Conservation (phyloP, 495 filamentous ascomycete species). For the Xylaria venustula region DNA sequence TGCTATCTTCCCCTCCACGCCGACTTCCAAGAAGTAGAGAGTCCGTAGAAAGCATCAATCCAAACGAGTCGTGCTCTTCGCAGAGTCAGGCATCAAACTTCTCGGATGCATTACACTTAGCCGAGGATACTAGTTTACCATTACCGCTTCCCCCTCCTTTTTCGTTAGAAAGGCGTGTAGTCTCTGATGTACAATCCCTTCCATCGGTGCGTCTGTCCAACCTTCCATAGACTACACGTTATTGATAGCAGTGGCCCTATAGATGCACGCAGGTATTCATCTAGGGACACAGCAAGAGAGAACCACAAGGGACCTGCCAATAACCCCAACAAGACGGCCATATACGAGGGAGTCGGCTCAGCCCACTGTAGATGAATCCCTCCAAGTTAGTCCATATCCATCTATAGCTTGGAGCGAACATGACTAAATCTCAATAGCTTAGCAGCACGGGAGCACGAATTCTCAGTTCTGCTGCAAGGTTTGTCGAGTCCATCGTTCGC, state of each 20-base stretch:
- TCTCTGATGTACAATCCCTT: slow-evolving; percentile 52
- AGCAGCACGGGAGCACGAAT: slow-evolving; percentile 19
- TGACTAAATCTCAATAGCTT: slow-evolving; percentile 11
- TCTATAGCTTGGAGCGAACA: not conserved
- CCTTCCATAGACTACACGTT: not conserved
- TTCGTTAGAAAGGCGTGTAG: slow-evolving; percentile 43
- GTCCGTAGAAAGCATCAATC: slow-evolving; percentile 14
- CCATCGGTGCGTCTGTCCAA: slow-evolving; percentile 32
- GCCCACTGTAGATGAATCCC: slow-evolving; percentile 10
- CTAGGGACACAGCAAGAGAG: slow-evolving; percentile 1
- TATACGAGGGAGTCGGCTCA: slow-evolving; percentile 14
- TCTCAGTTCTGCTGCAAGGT: slow-evolving; percentile 29
- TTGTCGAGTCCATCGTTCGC: slow-evolving; percentile 20
- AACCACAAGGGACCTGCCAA: slow-evolving; percentile 15
- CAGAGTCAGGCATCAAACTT: slow-evolving; percentile 16
- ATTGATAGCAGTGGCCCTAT: slow-evolving; percentile 23
- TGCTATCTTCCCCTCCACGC: slow-evolving; percentile 15
- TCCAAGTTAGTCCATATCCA: slow-evolving; percentile 17
- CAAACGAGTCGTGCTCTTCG: slow-evolving; percentile 16
- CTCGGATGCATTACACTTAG: slow-evolving; percentile 1
- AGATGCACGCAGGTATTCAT: slow-evolving; percentile 12
- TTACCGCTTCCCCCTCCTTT: slow-evolving; percentile 41
- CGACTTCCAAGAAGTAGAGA: slow-evolving; percentile 10
- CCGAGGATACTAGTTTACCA: slow-evolving; percentile 22
- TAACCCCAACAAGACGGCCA: slow-evolving; percentile 25